These are phyloP conservation scores for Aspergillus tubingensis DNA, from an alignment of 2,329 filamentous ascomycete genomes.

Conservation along the genomic window DNA sequence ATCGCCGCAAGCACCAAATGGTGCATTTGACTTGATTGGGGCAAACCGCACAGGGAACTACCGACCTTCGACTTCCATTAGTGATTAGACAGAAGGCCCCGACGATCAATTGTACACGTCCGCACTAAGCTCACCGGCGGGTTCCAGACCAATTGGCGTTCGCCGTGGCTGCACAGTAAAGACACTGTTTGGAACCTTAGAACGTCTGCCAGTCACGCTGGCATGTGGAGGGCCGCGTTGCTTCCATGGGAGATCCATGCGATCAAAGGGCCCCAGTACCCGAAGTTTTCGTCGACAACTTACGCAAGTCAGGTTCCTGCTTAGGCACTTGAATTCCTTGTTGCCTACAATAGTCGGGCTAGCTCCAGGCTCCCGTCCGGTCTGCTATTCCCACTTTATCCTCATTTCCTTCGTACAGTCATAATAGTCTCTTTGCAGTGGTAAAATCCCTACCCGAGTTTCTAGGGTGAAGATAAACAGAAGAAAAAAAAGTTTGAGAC, in stretches of 20 bases:
- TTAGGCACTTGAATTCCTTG: not conserved
- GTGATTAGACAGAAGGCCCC: not conserved
- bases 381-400: not conserved
- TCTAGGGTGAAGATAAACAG: not conserved
- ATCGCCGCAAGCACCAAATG: not conserved
- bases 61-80: not conserved
- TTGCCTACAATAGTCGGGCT: not conserved
- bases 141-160: constrained; percentile 1
- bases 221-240: not conserved
- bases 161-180: not conserved
- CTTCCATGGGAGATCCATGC: not conserved
- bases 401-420: not conserved
- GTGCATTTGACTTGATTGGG: not conserved
- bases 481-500: not conserved
- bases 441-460: not conserved
- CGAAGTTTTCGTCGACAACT: not conserved
- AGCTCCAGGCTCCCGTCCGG: not conserved
- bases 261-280: not conserved
- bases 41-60: not conserved
- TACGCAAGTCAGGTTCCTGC: not conserved
- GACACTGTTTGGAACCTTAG: not conserved
- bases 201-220: not conserved
- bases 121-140: not conserved
- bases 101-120: constrained; percentile 4
- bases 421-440: not conserved